phyloP scores from a whole-genome alignment of 179 eudicot species.

The Patellifolia procumbens region DNA sequence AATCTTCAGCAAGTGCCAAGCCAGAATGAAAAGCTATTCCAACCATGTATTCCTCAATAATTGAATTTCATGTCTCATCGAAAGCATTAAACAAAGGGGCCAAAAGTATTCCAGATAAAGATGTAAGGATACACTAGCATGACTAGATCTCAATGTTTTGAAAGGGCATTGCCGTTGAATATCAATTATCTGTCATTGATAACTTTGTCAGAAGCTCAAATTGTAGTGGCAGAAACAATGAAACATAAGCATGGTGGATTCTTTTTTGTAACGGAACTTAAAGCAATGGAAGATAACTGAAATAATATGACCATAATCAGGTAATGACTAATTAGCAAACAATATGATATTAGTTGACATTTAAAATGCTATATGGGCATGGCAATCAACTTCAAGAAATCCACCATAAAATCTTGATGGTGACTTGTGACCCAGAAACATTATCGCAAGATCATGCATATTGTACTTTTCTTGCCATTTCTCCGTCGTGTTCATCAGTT shows the following conservation, averaged over 20 bases:
- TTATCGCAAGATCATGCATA: not conserved
- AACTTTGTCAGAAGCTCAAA: constrained; percentile 30
- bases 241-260: not conserved
- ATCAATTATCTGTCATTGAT: constrained; percentile 70
- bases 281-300: not conserved
- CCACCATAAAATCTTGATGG: not conserved
- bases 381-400: not conserved
- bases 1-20: not conserved
- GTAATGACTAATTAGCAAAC: not conserved
- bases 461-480: not conserved
- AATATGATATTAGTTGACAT: not conserved
- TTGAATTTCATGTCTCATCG: not conserved
- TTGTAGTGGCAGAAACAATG: constrained; percentile 1
- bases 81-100: constrained; percentile 10
- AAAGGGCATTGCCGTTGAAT: constrained; percentile 69
- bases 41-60: not conserved
- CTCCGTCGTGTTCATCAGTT: not conserved
- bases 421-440: not conserved
- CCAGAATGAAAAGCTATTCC: not conserved
- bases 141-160: constrained; percentile 89
- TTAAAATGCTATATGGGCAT: constrained; percentile 6
- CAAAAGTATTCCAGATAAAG: constrained; percentile 1
- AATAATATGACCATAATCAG: not conserved
- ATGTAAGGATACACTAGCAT: constrained; percentile 78
- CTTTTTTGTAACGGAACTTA: not conserved